Base-by-base conservation (phyloP, 1,284 basidiomycete genomes). In the Sphagnurus paluster region DNA sequence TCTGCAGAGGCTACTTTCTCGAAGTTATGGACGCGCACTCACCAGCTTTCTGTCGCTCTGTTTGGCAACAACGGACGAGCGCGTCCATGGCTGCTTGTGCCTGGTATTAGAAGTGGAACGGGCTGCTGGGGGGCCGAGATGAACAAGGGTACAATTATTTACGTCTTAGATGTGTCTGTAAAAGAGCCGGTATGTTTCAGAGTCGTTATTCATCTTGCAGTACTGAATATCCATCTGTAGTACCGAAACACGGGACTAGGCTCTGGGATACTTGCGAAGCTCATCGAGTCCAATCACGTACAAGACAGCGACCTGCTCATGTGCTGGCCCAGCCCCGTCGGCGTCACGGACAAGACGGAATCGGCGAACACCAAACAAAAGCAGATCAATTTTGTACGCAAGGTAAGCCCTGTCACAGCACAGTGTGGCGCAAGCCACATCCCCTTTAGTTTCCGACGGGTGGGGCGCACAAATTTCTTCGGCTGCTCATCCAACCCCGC, bases 111-210 rank as follows among this genome's bases (percentile, higher is more conserved):
- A 37, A 65, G 60, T 32, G 67, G 67, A 1, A 59, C 63, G 0
- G 63, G 66, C 2, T 63, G 59, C 25, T 68, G 64, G 65, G 64
- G 64, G 2, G 40, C 28, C 2, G 64, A 69, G 39, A 39, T 67
- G 41, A 56, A 65, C 42, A 6, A 44, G 1, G 65, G 64, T 5
- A 39, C 41, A 17, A 38, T 67, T 16, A 7, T 67, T 5, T 66
- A 65, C 43, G 37, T 68, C 10, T 23, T 58, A 8, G 47, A 56
- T 24, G 42, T 65, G 16, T 45, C 39, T 2, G 61, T 66, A 0
- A 47, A 62, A 1, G 42, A 54, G 17, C 11, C 51, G 50, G 65
- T 65, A 21, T 50, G 49, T 19, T 11, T 44, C 14, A 17, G 2
- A 14, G 4, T 36, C 16, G 6, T 34, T 30, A 10, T 14, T n/a